These are phyloP conservation scores for Rutstroemia sp. DNA, from an alignment of 2,329 filamentous ascomycete species.

Conservation along the genomic window DNA sequence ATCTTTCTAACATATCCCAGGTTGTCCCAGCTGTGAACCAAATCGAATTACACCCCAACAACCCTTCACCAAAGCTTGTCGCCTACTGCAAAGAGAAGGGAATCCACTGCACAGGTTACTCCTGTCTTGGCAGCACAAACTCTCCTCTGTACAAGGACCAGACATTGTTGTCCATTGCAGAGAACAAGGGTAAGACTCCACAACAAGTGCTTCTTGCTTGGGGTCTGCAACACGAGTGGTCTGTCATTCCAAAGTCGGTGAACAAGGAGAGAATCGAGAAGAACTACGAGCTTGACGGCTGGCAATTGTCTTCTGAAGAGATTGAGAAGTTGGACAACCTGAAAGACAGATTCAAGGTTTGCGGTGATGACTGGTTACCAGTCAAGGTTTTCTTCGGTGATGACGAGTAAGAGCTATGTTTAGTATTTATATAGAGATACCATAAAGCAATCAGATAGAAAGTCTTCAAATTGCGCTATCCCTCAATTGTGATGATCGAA, in stretches of 20 bases:
- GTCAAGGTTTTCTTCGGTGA: constrained; percentile 78
- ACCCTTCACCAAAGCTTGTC: constrained; percentile 73
- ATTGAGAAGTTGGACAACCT: constrained; percentile 47
- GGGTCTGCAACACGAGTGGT: constrained; percentile 74
- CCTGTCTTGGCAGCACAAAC: constrained; percentile 63
- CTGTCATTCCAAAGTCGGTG: constrained; percentile 80
- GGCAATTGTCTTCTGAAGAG: constrained; percentile 66
- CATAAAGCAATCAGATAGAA: neutral
- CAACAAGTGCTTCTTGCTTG: constrained; percentile 75
- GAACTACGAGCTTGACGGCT: constrained; percentile 71
- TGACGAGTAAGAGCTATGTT: constrained; percentile 50
- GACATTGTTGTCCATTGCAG: constrained; percentile 53
- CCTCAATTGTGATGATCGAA: neutral
- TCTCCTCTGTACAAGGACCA: constrained; percentile 63
- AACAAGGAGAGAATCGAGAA: constrained; percentile 64
- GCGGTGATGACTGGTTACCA: constrained; percentile 65
- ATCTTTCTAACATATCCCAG: constrained; percentile 26
- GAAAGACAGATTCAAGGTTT: constrained; percentile 69
- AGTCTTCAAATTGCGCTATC: neutral
- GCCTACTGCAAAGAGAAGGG: constrained; percentile 64
- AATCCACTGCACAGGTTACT: constrained; percentile 70
- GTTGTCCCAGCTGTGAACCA: constrained; percentile 67
- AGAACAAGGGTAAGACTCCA: constrained; percentile 58
- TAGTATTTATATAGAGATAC: constrained; percentile 25
- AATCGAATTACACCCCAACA: constrained; percentile 73